Conservation (phyloP, 2,329 filamentous ascomycete genomes). For the Thyridium curvatum region DNA sequence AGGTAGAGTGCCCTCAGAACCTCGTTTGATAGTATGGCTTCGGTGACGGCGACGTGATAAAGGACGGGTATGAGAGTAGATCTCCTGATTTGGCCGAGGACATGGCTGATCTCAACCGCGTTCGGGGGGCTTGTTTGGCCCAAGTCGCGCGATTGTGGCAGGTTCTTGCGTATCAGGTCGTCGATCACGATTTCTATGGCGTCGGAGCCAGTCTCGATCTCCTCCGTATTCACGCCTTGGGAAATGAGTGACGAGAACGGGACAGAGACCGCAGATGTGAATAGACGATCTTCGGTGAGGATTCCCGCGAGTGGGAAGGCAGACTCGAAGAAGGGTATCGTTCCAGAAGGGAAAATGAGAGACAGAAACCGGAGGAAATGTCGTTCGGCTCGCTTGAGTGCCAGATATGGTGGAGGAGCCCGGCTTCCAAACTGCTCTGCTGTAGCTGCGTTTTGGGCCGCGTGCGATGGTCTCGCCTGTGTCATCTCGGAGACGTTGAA, state of each 20-base stretch:
- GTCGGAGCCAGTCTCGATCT: conserved; percentile 60
- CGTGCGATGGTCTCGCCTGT: conserved; percentile 13
- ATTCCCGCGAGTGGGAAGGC: conserved; percentile 60
- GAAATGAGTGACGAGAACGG: conserved; percentile 50
- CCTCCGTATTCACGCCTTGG: conserved; percentile 52
- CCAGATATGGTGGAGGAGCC: conserved; percentile 52
- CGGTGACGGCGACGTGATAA: conserved; percentile 33
- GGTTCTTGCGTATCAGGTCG: conserved; percentile 12
- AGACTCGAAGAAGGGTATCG: conserved; percentile 53
- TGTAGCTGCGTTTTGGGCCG: too few relatives aligned
- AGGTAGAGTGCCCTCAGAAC: conserved; percentile 33
- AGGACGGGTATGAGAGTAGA: conserved; percentile 56
- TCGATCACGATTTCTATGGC: conserved; percentile 58
- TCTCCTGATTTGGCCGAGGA: conserved; percentile 54
- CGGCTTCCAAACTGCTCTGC: too few relatives aligned
- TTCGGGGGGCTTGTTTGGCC: conserved; percentile 20
- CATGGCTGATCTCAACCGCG: conserved; percentile 47
- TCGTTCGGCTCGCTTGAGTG: conserved; percentile 60
- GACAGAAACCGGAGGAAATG: conserved; percentile 66
- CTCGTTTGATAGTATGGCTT: too few relatives aligned
- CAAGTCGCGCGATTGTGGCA: conserved; percentile 1
- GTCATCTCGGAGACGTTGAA: conserved; percentile 62
- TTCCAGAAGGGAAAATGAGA: conserved; percentile 46
- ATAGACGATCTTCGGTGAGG: conserved; percentile 52
- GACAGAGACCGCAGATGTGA: conserved; percentile 62